Base-by-base conservation (phyloP, 1,284 basidiomycete species). In the Ustilago tritici region DNA sequence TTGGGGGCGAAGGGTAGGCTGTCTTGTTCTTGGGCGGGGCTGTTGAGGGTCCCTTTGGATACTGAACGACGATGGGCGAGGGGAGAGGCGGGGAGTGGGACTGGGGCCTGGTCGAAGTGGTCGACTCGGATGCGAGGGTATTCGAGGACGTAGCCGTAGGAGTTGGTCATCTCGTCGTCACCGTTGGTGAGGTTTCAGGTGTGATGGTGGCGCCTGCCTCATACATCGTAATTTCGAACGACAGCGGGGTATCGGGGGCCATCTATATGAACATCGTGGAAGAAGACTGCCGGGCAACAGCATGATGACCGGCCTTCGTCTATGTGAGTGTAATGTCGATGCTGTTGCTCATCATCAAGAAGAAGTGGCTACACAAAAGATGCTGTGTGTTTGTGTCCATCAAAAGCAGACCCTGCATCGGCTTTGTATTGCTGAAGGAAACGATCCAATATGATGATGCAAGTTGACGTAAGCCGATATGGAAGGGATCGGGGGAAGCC, bases 81-180 rank as follows among this genome's bases (percentile, higher is more conserved):
- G 8, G 80, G 55, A n/a, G 64, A 80, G 7, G 63, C 35, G 0
- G 80, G 80, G 4, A 82, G 57, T 9, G 61, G 69, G 3, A 70
- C 41, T 15, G 59, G 50, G 0, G 62, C 62, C 35, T 72, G 75
- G n/a, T 80, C 79, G 54, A 82, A 82, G 23, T 73, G 70, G 59
- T 83, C 81, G 31, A 83, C 80, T 14, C 81, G 65, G 36, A 83
- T 80, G 46, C 79, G 76, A 28, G 81, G 81, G 65, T 83, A 83
- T 65, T 82, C 81, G 68, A 73, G 65, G 6, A 83, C 61, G 64
- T 78, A 83, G 50, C 80, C 79, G 36, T 78, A 70, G 9, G 76
- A 73, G 59, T 78, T 78, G 64, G 76, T 78, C 76, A 73, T 77
- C 12, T 50, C 36, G 55, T 53, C 19, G 41, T 12, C 28, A 36